Conservation (phyloP, 2,329 filamentous ascomycete species). For the Monilinia laxa region DNA sequence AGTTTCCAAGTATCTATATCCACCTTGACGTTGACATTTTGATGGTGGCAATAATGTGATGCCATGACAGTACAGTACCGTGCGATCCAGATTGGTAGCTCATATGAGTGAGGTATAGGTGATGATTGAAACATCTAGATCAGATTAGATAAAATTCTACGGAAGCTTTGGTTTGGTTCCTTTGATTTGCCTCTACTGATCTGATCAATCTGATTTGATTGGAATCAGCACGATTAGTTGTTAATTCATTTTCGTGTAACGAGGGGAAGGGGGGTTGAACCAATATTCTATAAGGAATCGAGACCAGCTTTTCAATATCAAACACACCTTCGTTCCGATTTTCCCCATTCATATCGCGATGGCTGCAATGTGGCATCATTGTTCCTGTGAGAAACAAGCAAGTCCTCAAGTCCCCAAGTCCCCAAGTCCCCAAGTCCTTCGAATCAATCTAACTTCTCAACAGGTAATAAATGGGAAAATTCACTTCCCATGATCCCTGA, state of each 20-base stretch:
- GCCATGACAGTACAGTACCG: no score
- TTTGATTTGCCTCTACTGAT: not conserved
- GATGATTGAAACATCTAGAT: no score
- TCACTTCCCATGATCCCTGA: not conserved
- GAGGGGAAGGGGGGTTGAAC: no score
- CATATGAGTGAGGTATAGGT: no score
- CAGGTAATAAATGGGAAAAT: not conserved
- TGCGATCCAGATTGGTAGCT: no score
- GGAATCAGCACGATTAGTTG: no score
- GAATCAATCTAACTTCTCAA: not conserved
- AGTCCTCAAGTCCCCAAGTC: not conserved
- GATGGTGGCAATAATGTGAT: not conserved
- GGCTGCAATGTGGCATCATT: not conserved
- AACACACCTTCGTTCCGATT: not conserved
- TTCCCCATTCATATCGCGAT: not conserved
- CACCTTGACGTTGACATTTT: not conserved
- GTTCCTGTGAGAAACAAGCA: not conserved
- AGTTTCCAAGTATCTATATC: not conserved
- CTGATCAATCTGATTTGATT: slow-evolving; percentile 16
- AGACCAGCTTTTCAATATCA: not conserved
- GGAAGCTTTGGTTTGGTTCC: no score
- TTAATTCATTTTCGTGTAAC: not conserved
- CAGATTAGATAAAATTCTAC: no score
- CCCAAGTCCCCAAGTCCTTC: not conserved
- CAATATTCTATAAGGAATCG: no score